Evolutionary conservation across 1,284 basidiomycete genomes (phyloP).

Genomic region (Ganoderma sinense): DNA sequence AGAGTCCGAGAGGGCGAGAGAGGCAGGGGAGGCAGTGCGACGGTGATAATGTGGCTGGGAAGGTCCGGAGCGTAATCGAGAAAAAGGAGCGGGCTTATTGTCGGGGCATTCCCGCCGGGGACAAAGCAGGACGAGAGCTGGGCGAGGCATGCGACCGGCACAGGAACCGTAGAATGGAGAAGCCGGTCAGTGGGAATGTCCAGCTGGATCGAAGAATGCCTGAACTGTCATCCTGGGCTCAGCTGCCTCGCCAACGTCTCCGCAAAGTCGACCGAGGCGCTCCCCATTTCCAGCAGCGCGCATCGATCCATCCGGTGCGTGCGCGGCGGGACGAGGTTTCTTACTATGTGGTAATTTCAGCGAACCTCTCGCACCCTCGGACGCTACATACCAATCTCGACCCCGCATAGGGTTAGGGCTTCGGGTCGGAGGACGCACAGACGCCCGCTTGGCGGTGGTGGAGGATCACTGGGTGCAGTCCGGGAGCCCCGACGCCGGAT

Average conservation of each 20-base stretch:
- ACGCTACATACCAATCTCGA: conserved; percentile 27
- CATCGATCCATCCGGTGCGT: conserved; percentile 25
- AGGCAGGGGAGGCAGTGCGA: conserved; percentile 31
- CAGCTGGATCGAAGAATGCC: conserved; percentile 27
- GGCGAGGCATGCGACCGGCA: conserved; percentile 26
- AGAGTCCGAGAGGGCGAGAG: conserved; percentile 11
- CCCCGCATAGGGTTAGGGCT: conserved; percentile 25
- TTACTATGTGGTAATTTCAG: conserved; percentile 17
- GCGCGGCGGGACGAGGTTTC: conserved; percentile 23
- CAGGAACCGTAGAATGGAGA: conserved; percentile 35
- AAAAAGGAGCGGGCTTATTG: conserved; percentile 30
- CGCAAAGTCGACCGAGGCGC: conserved; percentile 12
- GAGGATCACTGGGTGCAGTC: conserved; percentile 22
- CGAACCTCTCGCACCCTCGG: conserved; percentile 18
- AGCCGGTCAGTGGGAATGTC: conserved; percentile 29
- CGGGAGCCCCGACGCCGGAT: conserved; percentile 21
- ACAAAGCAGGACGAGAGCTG: conserved; percentile 28
- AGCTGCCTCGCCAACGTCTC: conserved; percentile 20
- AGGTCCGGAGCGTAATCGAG: conserved; percentile 22
- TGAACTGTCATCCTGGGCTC: conserved; percentile 29
- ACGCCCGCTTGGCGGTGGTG: conserved; percentile 16
- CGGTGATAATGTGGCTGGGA: conserved; percentile 26
- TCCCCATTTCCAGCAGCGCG: conserved; percentile 14
- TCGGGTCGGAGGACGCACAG: conserved; percentile 5
- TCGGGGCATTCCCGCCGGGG: conserved; percentile 30